Evolutionary conservation across 768 basidiomycete species (phyloP).

Genomic region (Boletellus emodensis): DNA sequence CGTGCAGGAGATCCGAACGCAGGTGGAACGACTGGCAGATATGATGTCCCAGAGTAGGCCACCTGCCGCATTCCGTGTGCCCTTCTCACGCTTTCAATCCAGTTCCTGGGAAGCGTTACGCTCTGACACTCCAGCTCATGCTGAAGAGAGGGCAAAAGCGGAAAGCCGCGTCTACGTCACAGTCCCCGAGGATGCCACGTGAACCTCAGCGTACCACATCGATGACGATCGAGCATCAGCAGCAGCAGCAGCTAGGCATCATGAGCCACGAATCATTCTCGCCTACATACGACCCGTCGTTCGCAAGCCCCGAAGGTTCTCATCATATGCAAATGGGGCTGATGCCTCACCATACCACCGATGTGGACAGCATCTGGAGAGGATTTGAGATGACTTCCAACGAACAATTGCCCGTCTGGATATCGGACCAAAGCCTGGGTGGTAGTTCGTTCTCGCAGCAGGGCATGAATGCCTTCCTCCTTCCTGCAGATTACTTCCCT

Average conservation of each 20-base stretch:
- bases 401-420: slow-evolving; percentile 81
- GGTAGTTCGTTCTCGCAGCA: slow-evolving; percentile 72
- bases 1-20: slow-evolving; percentile 62
- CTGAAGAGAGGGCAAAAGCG: slow-evolving; percentile 71
- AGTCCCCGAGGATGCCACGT: slow-evolving; percentile 57
- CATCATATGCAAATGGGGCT: slow-evolving; percentile 31
- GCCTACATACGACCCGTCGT: slow-evolving; percentile 50
- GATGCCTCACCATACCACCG: slow-evolving; percentile 22
- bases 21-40: slow-evolving; percentile 73
- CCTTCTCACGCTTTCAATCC: slow-evolving; percentile 9
- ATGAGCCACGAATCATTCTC: slow-evolving; percentile 50
- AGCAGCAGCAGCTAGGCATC: slow-evolving; percentile 19
- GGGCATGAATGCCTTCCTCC: slow-evolving; percentile 82
- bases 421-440: slow-evolving; percentile 78
- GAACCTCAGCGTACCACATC: slow-evolving; percentile 48
- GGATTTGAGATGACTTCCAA: slow-evolving; percentile 68
- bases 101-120: slow-evolving; percentile 94
- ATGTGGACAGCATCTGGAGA: slow-evolving; percentile 69
- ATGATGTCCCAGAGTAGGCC: slow-evolving; percentile 75
- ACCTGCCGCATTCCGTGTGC: not conserved
- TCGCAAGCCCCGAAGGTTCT: slow-evolving; percentile 32
- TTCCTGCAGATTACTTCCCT: slow-evolving; percentile 71
- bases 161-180: slow-evolving; percentile 48
- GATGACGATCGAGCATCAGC: slow-evolving; percentile 45
- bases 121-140: slow-evolving; percentile 85